Evolutionary conservation across 2,329 filamentous ascomycete species (phyloP).

Genomic region (Botrytis porri): DNA sequence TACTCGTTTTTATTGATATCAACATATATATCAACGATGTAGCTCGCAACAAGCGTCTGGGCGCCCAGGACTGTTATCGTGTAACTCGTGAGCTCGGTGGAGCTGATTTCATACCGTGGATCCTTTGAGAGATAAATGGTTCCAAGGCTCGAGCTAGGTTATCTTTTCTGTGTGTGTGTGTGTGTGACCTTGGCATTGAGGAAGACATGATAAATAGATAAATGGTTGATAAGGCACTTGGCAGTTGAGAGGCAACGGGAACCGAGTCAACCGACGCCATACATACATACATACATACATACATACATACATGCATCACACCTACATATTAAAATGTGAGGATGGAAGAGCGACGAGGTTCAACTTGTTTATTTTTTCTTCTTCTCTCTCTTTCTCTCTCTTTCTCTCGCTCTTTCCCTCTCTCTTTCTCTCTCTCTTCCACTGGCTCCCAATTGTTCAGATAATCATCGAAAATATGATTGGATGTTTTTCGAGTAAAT

Average conservation of each 20-base stretch:
- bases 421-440: not conserved
- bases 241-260: not conserved
- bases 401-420: not conserved
- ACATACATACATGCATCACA: not conserved
- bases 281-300: not conserved
- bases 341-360: not conserved
- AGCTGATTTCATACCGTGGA: not conserved
- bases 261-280: not conserved
- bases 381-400: not conserved
- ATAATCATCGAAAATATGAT: not conserved
- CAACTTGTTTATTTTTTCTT: not conserved
- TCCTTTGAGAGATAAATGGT: not conserved
- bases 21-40: not conserved
- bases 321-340: not conserved
- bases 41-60: constrained; percentile 1
- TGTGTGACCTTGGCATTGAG: not conserved
- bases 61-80: constrained; percentile 3
- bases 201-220: not conserved
- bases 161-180: no score
- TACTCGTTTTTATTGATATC: not conserved
- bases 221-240: not conserved
- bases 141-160: not conserved
- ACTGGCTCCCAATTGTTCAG: not conserved
- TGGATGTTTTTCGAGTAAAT: not conserved
- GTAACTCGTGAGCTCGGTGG: not conserved